phyloP scores from a whole-genome alignment of 352 stramenopile species.

The Elongisporangium prolatum region DNA sequence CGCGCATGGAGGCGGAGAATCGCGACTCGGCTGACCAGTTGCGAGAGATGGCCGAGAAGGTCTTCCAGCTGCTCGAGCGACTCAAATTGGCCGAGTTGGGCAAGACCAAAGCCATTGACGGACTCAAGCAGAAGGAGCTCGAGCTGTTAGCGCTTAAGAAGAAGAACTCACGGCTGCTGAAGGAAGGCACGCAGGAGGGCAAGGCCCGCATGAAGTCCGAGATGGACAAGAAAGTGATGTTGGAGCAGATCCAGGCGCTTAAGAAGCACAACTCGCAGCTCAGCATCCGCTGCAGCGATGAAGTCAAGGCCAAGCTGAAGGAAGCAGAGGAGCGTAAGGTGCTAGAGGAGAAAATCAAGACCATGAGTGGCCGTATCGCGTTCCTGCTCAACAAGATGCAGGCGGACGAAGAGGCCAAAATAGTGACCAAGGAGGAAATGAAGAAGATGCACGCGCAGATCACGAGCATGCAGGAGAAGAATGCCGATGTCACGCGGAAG shows the following conservation, averaged over 20 bases:
- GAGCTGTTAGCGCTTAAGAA: conserved; percentile 93
- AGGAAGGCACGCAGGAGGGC: conserved; percentile 91
- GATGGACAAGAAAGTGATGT: conserved; percentile 91
- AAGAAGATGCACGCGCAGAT: conserved; percentile 94
- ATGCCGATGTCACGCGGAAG: conserved; percentile 87
- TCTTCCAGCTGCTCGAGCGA: conserved; percentile 94
- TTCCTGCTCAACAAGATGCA: conserved; percentile 98
- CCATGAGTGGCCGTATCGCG: conserved; percentile 88
- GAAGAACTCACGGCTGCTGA: conserved; percentile 91
- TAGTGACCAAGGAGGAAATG: conserved; percentile 90
- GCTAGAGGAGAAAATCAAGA: conserved; percentile 93
- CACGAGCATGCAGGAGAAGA: conserved; percentile 83
- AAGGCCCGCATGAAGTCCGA: conserved; percentile 92
- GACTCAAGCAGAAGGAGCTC: conserved; percentile 92
- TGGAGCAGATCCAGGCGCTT: conserved; percentile 92
- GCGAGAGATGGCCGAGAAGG: conserved; percentile 96
- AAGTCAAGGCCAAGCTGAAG: conserved; percentile 92
- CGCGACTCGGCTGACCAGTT: conserved; percentile 93
- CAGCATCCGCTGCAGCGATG: conserved; percentile 87
- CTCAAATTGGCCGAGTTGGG: conserved; percentile 94
- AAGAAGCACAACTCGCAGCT: conserved; percentile 96
- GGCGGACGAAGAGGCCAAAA: conserved; percentile 92
- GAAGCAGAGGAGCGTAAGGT: conserved; percentile 89
- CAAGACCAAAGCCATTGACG: conserved; percentile 95
- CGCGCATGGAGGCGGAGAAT: conserved; percentile 94